Conservation (phyloP, 2,329 filamentous ascomycete species). For the Pestalotiopsis sp. region DNA sequence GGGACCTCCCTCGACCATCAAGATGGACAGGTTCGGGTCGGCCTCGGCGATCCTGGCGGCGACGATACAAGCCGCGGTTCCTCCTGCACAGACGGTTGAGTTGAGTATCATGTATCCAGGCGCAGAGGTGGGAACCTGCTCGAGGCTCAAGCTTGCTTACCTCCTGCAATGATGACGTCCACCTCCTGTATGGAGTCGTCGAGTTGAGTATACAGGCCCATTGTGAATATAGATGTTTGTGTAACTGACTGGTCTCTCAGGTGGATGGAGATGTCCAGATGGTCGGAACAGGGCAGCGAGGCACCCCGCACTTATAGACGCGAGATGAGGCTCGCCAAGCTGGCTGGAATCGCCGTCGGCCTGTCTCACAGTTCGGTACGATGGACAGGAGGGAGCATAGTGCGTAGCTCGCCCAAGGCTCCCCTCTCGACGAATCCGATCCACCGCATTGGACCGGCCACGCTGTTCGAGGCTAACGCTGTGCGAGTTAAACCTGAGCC, state of each 20-base stretch:
- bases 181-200: conserved; percentile 10
- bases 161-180: conserved; percentile 20
- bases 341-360: background rate
- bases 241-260: background rate
- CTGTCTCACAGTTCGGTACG: background rate
- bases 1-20: conserved; percentile 54
- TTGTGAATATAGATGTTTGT: background rate
- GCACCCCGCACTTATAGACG: background rate
- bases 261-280: background rate
- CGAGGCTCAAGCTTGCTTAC: conserved; percentile 5
- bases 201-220: conserved; percentile 9
- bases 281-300: background rate
- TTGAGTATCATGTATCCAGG: background rate
- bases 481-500: background rate
- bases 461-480: conserved; percentile 1
- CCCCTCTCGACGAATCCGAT: background rate
- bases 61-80: conserved; percentile 48
- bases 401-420: background rate
- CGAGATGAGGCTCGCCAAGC: background rate
- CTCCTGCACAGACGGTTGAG: conserved; percentile 23
- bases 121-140: background rate
- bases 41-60: conserved; percentile 52
- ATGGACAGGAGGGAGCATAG: background rate
- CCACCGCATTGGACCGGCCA: background rate
- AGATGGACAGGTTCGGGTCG: conserved; percentile 42